Base-by-base conservation (phyloP, 371 early-diverging fungal genomes). In the Coemansia sp. region DNA sequence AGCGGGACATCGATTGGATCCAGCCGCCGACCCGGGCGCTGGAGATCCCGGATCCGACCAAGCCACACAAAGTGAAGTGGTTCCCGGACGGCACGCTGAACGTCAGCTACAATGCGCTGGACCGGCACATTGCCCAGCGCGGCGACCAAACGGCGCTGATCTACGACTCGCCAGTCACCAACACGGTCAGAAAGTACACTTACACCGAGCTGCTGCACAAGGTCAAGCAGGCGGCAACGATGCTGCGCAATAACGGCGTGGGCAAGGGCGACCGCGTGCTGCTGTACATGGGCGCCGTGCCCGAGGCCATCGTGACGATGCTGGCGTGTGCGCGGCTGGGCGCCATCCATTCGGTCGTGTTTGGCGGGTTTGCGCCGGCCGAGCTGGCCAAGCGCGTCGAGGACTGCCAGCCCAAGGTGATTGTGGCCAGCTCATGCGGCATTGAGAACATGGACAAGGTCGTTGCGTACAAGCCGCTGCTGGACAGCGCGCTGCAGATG, bases 281-380 rank as follows among this genome's bases (percentile, higher is more conserved):
- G 35, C 86, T 95, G 49, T 96, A 96, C 79, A 93, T 92, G 90
- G 93, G 95, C 10, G 93, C 92, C 90, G 85, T 92, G 10, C 92
- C 93, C 9, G 88, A 95, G 62, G 92, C 96, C 3, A 85, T 90
- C 30, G 84, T 93, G 64, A 86, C 88, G 2, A 89, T 94, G 86
- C 87, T 96, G 40, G 94, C 97, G 0, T 94, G 94, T 77, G 94
- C 93, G 13, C 83, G 96, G 4, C 70, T 96, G 20, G 98, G 97
- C 4, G 86, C 91, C 8, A 81, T 93, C 4, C 97, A 96, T 64
- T 85, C 84, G 61, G 95, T 93, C 32, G 91, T 86, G 26, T 80
- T 85, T 82, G 92, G 92, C 58, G 93, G 93, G 7, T 92, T 93
- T 81, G 90, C 93, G 0, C 82, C 92, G 5, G 78, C 84, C 63